Conservation (phyloP, 805 yeast species). For the Ogataea zsoltii region DNA sequence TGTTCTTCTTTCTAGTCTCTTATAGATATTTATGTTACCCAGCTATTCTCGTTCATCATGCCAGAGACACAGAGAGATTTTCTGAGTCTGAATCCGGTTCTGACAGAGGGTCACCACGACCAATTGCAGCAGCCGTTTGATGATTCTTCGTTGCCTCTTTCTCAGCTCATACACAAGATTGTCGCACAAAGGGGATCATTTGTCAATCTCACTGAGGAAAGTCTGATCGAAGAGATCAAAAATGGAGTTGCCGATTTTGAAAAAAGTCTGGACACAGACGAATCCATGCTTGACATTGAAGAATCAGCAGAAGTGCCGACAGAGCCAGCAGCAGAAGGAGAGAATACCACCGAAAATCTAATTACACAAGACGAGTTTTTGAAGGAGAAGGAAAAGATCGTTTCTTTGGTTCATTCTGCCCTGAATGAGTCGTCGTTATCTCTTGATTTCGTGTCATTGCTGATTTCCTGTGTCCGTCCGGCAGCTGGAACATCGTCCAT, state of each 20-base stretch:
- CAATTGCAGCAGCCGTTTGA: conserved; percentile 5
- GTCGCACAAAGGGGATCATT: conserved; percentile 62
- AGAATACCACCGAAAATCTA: conserved; percentile 13
- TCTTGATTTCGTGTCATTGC: conserved; percentile 80
- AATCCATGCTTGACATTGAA: conserved; percentile 17
- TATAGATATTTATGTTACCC: too few relatives aligned
- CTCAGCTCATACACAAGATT: conserved; percentile 59
- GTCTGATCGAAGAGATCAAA: conserved; percentile 47
- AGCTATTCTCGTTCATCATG: background rate
- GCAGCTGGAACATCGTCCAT: conserved; percentile 85
- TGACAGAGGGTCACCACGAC: conserved; percentile 11
- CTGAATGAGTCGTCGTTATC: conserved; percentile 87
- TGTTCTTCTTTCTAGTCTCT: background rate
- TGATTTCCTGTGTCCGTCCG: conserved; percentile 79
- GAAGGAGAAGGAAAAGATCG: conserved; percentile 52
- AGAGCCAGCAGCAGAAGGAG: background rate
- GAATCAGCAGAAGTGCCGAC: conserved; percentile 6
- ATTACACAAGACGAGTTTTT: conserved; percentile 43
- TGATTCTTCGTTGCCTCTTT: conserved; percentile 33
- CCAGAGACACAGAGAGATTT: conserved; percentile 2
- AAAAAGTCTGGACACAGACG: conserved; percentile 10
- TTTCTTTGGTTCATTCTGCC: conserved; percentile 60
- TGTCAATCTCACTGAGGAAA: conserved; percentile 56
- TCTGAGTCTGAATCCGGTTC: conserved; percentile 15
- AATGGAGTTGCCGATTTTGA: conserved; percentile 4